A percentile compares a stretch with the other conserved stretches of the same genome.
Evolutionary conservation across 371 early-diverging fungal species (phyloP).

Genomic region (Syncephalastrum contaminatum): DNA sequence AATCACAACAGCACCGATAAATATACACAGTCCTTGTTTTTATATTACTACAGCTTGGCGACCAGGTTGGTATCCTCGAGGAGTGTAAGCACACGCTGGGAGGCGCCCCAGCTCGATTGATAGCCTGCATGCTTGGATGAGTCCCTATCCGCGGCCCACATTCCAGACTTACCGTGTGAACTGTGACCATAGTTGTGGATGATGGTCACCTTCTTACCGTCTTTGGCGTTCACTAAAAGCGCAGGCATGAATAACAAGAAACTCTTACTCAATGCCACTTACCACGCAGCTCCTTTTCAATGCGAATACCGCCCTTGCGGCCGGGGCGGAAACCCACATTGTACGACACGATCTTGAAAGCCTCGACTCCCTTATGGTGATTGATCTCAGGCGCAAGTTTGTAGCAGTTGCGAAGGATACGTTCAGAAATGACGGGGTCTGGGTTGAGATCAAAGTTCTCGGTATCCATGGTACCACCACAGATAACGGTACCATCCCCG

Average conservation of each 20-base stretch:
- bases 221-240: conserved; percentile 10
- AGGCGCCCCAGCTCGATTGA: conserved; percentile 48
- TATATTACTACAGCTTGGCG: conserved; percentile 27
- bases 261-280: conserved; percentile 19
- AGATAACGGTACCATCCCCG: conserved; percentile 73
- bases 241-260: background rate
- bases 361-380: conserved; percentile 37
- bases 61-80: conserved; percentile 15
- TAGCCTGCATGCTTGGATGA: conserved; percentile 22
- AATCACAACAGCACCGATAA: no score
- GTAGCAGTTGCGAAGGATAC: conserved; percentile 31
- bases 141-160: background rate
- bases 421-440: conserved; percentile 32
- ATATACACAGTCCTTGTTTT: background rate
- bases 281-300: conserved; percentile 62
- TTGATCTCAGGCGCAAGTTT: conserved; percentile 37
- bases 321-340: conserved; percentile 76
- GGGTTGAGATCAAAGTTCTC: conserved; percentile 28
- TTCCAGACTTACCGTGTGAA: conserved; percentile 34
- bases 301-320: conserved; percentile 68
- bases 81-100: conserved; percentile 27
- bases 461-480: conserved; percentile 56
- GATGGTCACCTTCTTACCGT: conserved; percentile 29
- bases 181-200: conserved; percentile 47
- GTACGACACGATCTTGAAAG: conserved; percentile 59